Evolutionary conservation across 176 grass and related monocot species (phyloP).

Genomic region (Aegilops sharonensis): DNA sequence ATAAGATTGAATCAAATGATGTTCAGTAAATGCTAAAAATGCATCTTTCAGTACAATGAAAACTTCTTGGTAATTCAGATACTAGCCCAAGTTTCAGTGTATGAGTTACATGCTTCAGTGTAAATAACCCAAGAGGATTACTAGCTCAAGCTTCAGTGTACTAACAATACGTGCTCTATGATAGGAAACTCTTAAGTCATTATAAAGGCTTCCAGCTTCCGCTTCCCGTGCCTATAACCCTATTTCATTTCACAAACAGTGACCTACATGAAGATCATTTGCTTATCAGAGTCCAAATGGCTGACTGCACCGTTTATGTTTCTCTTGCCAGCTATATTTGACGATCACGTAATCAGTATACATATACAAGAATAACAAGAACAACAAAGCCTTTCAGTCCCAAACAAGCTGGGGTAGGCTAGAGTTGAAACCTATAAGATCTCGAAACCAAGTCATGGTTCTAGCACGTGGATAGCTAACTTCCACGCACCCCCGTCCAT

Average conservation of each 20-base stretch:
- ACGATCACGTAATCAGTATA: not conserved
- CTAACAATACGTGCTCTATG: not conserved
- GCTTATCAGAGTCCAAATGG: not conserved
- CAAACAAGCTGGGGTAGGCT: too few species aligned
- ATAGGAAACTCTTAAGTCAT: constrained; percentile 4
- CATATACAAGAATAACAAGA: too few species aligned
- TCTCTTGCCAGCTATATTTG: not conserved
- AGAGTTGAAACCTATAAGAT: too few species aligned
- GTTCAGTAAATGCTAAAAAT: not conserved
- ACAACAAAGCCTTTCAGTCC: too few species aligned
- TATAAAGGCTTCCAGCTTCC: not conserved
- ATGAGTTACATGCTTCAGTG: too few species aligned
- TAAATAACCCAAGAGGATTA: not conserved
- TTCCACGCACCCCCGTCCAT: too few species aligned
- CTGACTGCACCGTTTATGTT: not conserved
- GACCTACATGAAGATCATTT: not conserved
- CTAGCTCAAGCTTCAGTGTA: not conserved
- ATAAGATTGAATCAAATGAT: not conserved
- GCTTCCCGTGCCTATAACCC: not conserved
- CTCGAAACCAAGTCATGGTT: too few species aligned
- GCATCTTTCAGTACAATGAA: not conserved
- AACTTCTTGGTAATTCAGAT: constrained; percentile 1
- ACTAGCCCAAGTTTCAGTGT: not conserved
- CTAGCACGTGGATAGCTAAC: too few species aligned
- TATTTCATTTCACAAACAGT: constrained; percentile 9